Base-by-base conservation (phyloP, 2,329 filamentous ascomycete genomes). In the Pseudogymnoascus sp. region DNA sequence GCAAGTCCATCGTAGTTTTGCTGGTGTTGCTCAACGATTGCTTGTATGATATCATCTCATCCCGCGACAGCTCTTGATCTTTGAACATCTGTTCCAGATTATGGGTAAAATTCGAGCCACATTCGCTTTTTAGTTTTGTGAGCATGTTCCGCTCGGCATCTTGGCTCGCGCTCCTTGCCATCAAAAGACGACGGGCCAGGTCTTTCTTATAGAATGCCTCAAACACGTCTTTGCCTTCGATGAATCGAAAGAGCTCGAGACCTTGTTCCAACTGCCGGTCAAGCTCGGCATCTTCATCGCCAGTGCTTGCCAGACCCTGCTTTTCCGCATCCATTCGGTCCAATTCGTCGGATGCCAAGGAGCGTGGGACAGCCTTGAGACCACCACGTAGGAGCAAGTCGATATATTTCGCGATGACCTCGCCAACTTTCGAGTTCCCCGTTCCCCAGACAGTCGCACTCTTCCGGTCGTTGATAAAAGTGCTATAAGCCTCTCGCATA, bases 11-110 rank as follows among this genome's bases (percentile, higher is more conserved):
- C 1, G 77, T 74, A 5, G 80, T 75, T 64, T 81, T 84, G 40
- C 69, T 69, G 34, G 83, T 81, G 66, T 84, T 81, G 57, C 83
- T 77, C 4, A 73, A 66, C 6, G 75, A 92, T 75, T 76, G 82
- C 74, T 89, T 95, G 78, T 96, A 99, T 0, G 89, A 85, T n/a
- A 83, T 77, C 88, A 97, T 96, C 73, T 97, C 93, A 70, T 97
- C 95, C 66, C 89, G 89, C 11, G 90, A 90, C 18, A 97, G 82
- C 73, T 97, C 93, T 75, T 97, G 91, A 72, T 99, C 95, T 75
- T 96, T 96, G 80, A 99, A 99, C 95, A 99, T 99, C 67, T 93
- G 91, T 76, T 99, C 96, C 0, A 99, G 81, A 71, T 99, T 99
- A 73, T 96, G 93, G 0, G 95, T 99, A 74, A 99, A 97, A 69